Base-by-base conservation (phyloP, 108 stramenopile species). In the Nannochloropsis gaditana region DNA sequence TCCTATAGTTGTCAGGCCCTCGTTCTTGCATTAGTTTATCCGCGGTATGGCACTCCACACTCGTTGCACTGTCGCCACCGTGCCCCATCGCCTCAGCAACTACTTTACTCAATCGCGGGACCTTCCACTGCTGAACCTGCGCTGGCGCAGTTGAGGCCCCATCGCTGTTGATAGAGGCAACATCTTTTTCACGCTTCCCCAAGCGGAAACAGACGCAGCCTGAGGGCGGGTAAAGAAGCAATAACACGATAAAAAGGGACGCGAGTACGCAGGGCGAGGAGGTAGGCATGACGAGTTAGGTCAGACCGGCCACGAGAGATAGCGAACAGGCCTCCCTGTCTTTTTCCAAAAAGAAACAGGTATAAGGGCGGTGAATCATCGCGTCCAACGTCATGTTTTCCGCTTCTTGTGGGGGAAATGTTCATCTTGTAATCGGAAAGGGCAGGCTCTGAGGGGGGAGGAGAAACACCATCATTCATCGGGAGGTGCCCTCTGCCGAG, bases 231-330 rank as follows among this genome's bases (percentile, higher is more conserved):
- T 73, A 73, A 3, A 73, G 59, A n/a, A 73, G 59, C 15, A 15
- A 73, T n/a, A 73, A 73, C 59, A 73, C 59, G 59, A 73, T n/a
- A n/a, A 73, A n/a, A n/a, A 73, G 59, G 59, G 59, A 15, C 59
- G 59, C 19, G 59, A 73, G 59, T 15, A 73, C 19, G 59, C 19
- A 5, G 59, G 59, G n/a, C 31, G 31, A 31, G 31, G 31, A 1
- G 31, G 31, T 31, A 31, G 31, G 31, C 31, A 31, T 31, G 31
- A 31, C 31, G 31, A 31, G 31, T 1, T 31, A 31, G 31, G 31
- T 31, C 31, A 31, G 31, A 31, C 31, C 31, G 31, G 31, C 31
- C 31, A 31, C 31, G 31, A 31, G 1, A 31, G 31, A 31, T 31
- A 1, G 31, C 31, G 31, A 31, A 31, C 31, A 31, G 31, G 31